These are phyloP conservation scores for Rosellinia necatrix DNA, from an alignment of 2,329 filamentous ascomycete species.

Conservation along the genomic window DNA sequence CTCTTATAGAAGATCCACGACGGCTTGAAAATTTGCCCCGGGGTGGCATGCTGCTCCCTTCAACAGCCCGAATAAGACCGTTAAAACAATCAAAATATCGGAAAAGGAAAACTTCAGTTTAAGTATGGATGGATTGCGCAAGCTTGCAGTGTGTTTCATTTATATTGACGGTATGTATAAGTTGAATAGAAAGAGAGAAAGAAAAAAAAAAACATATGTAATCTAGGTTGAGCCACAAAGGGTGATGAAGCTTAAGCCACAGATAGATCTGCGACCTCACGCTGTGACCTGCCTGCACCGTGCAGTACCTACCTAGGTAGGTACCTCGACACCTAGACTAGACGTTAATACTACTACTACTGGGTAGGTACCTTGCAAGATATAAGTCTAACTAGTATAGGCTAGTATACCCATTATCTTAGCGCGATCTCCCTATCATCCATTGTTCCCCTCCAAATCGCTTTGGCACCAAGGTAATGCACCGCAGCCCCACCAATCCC, in stretches of 20 bases:
- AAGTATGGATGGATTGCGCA: too few relatives aligned
- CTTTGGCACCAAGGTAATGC: constrained; percentile 13
- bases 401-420: constrained; percentile 23
- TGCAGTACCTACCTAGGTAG: too few relatives aligned
- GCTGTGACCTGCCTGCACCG: too few relatives aligned
- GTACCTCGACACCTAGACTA: too few relatives aligned
- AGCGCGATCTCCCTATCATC: constrained; percentile 22
- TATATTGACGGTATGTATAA: too few relatives aligned
- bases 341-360: too few relatives aligned
- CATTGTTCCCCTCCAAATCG: constrained; percentile 21
- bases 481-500: constrained; percentile 34
- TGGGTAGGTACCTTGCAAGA: too few relatives aligned
- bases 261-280: too few relatives aligned
- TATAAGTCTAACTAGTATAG: constrained; percentile 7
- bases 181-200: constrained; percentile 17
- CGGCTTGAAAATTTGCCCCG: constrained; percentile 32
- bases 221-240: constrained; percentile 22
- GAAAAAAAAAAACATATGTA: constrained; percentile 22
- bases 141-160: too few relatives aligned
- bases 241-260: constrained; percentile 27
- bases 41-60: constrained; percentile 33
- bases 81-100: background rate
- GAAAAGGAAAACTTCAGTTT: too few relatives aligned
- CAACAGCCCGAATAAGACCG: too few relatives aligned
- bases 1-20: constrained; percentile 33